Evolutionary conservation across 805 yeast species (phyloP).

Genomic region (Metschnikowia anglica): DNA sequence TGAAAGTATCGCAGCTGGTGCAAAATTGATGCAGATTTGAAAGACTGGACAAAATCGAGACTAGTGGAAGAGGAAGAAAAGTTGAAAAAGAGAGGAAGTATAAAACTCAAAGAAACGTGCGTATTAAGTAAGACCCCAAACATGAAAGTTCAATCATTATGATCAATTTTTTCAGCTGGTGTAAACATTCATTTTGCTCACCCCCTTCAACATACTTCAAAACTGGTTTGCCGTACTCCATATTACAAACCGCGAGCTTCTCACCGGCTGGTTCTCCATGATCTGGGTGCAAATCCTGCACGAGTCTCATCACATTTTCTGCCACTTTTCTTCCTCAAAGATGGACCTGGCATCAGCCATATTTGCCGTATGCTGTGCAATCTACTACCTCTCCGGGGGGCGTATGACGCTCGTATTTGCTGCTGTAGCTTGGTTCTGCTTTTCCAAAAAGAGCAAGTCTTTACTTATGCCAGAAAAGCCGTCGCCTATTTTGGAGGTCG

Average conservation of each 20-base stretch:
- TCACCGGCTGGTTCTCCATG: conserved; percentile 1
- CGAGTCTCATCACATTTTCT: conserved; percentile 19
- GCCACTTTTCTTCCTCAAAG: conserved; percentile 16
- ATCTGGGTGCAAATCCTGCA: conserved; percentile 25
- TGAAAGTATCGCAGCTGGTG: not conserved
- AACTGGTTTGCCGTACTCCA: conserved; percentile 2
- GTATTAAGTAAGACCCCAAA: not conserved
- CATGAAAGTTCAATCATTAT: not conserved
- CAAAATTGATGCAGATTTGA: not conserved
- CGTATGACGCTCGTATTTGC: conserved; percentile 38
- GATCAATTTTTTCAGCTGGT: not conserved
- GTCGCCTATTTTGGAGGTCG: conserved; percentile 42
- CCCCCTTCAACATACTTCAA: conserved; percentile 6
- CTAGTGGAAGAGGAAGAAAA: not conserved
- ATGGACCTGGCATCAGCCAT: conserved; percentile 19
- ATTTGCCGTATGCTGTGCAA: conserved; percentile 24
- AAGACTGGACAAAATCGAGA: not conserved
- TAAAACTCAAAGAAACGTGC: not conserved
- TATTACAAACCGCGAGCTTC: not conserved
- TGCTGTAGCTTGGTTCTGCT: conserved; percentile 15
- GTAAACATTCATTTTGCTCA: not conserved
- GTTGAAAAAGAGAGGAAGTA: too few relatives aligned
- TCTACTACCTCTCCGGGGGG: conserved; percentile 43
- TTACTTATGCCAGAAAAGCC: conserved; percentile 16
- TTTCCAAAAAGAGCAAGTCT: conserved; percentile 2